A percentile compares a stretch with the other conserved stretches of the same genome.
phyloP scores from a whole-genome alignment of 169 alveolate genomes.

The Amoebophrya sp. region DNA sequence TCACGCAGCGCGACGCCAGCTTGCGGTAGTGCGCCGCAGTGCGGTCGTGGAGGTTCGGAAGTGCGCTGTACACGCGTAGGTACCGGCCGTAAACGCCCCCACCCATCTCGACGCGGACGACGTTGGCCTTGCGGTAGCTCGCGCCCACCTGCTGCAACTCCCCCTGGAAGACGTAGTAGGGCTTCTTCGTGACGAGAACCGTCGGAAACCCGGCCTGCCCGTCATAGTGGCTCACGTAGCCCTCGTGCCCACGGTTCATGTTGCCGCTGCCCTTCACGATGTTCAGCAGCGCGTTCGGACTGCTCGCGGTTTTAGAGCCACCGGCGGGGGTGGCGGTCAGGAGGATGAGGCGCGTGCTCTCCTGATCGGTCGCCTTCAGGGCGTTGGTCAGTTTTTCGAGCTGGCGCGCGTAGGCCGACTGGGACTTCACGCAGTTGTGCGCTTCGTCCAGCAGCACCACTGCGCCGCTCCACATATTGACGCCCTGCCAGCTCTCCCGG shows the following conservation, averaged over 20 bases:
- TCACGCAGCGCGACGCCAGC: background rate
- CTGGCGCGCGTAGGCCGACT: background rate
- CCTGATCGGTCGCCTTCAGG: background rate
- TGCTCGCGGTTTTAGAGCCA: background rate
- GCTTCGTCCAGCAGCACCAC: background rate
- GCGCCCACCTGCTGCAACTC: background rate
- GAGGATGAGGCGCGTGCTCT: background rate
- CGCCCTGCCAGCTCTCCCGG: background rate
- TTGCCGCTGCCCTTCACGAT: background rate
- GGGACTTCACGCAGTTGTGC: background rate
- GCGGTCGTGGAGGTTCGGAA: background rate
- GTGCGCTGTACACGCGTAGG: background rate
- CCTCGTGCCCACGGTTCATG: background rate
- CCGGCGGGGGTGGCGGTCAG: background rate
- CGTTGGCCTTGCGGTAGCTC: background rate
- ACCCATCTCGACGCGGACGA: background rate
- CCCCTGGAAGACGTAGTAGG: background rate
- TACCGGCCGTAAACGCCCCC: background rate
- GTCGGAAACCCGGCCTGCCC: background rate
- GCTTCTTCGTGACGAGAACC: background rate
- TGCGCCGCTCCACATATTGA: background rate
- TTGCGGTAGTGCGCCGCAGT: background rate
- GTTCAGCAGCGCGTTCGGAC: background rate
- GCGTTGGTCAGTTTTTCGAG: background rate
- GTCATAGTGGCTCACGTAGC: background rate